phyloP scores from a whole-genome alignment of 2,329 filamentous ascomycete species.

The Aureobasidium zeae region DNA sequence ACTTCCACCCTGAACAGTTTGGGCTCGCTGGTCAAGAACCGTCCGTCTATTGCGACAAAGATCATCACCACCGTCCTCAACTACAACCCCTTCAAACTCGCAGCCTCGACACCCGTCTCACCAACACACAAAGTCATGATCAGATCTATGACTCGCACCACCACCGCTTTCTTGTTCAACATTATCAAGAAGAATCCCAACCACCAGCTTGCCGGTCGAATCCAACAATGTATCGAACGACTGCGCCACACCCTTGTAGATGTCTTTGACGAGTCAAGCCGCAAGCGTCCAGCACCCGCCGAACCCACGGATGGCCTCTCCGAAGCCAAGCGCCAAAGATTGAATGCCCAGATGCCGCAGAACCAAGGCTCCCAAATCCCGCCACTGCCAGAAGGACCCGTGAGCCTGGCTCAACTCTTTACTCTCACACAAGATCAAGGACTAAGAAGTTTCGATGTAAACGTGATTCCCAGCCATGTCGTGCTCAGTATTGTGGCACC shows the following conservation, averaged over 20 bases:
- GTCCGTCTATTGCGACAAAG: conserved; percentile 72
- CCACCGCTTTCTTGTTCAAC: conserved; percentile 72
- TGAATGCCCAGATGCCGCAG: conserved; percentile 45
- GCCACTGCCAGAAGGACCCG: conserved; percentile 63
- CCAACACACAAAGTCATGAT: conserved; percentile 71
- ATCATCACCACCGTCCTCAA: conserved; percentile 77
- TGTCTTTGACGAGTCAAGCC: conserved; percentile 65
- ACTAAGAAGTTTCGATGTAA: conserved; percentile 72
- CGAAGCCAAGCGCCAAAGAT: conserved; percentile 68
- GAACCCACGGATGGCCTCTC: conserved; percentile 67
- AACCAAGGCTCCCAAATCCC: conserved; percentile 39
- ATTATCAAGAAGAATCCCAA: conserved; percentile 76
- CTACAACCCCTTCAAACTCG: conserved; percentile 83
- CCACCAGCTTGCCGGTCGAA: conserved; percentile 61
- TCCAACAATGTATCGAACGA: conserved; percentile 80
- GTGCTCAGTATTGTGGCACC: conserved; percentile 74
- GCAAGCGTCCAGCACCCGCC: conserved; percentile 64
- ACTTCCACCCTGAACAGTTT: conserved; percentile 88
- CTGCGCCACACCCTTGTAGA: conserved; percentile 70
- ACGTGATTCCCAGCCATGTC: conserved; percentile 64
- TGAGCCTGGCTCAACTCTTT: conserved; percentile 75
- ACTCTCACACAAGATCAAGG: conserved; percentile 70
- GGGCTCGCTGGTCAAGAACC: conserved; percentile 69
- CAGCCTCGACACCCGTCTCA: conserved; percentile 57
- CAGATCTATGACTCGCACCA: conserved; percentile 91